phyloP scores from a whole-genome alignment of 2,329 filamentous ascomycete genomes.

The Beauveria australis region DNA sequence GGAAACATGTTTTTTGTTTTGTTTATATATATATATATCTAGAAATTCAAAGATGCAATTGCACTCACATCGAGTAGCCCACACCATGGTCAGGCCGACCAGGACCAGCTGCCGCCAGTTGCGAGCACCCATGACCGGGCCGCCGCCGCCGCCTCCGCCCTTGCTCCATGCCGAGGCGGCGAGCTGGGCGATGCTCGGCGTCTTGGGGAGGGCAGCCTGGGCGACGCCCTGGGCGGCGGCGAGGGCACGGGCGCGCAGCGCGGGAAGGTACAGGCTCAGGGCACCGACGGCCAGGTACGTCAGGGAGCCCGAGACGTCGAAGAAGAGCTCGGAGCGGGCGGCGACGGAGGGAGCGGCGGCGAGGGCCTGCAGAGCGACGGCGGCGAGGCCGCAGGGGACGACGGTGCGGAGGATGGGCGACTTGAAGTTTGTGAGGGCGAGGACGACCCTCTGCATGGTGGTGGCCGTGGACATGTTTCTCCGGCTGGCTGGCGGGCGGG shows the following conservation, averaged over 20 bases:
- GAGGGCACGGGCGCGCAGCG: slow-evolving; percentile 44
- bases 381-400: slow-evolving; percentile 52
- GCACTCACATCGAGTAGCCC: slow-evolving; percentile 48
- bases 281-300: slow-evolving; percentile 59
- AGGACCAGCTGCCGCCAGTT: slow-evolving; percentile 51
- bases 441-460: slow-evolving; percentile 27
- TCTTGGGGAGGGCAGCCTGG: slow-evolving; percentile 26
- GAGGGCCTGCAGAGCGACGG: slow-evolving; percentile 54
- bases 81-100: slow-evolving; percentile 37
- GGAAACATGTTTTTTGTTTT: too few species aligned
- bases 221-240: slow-evolving; percentile 27
- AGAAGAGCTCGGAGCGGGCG: slow-evolving; percentile 56
- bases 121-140: slow-evolving; percentile 5
- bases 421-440: slow-evolving; percentile 53
- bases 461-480: slow-evolving; percentile 1
- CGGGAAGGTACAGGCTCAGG: slow-evolving; percentile 53
- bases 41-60: too few species aligned
- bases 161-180: slow-evolving; percentile 21
- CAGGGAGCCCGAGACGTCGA: slow-evolving; percentile 57
- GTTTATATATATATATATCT: too few species aligned
- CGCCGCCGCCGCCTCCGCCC: not conserved
- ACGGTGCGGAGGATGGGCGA: slow-evolving; percentile 55
- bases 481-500: too few species aligned
- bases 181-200: slow-evolving; percentile 35
- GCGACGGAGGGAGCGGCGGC: slow-evolving; percentile 55